These are phyloP conservation scores for Hylodesmum podocarpum DNA, from an alignment of 306 rosid genomes.

Conservation along the genomic window DNA sequence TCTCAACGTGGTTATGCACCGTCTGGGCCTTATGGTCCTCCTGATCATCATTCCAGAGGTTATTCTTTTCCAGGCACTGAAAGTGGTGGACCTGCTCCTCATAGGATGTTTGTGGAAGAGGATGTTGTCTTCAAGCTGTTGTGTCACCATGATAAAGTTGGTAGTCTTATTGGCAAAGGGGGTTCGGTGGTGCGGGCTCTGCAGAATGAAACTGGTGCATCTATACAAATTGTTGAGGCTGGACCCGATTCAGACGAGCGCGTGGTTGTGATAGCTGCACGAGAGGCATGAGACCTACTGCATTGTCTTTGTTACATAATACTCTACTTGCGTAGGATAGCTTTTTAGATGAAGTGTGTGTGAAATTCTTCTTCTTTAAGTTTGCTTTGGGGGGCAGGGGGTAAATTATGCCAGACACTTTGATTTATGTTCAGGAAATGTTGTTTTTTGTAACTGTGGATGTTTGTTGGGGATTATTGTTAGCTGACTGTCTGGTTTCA, in stretches of 20 bases:
- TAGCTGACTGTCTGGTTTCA: conserved; percentile 22
- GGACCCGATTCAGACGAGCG: conserved; percentile 78
- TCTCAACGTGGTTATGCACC: conserved; percentile 46
- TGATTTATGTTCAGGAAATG: conserved; percentile 2
- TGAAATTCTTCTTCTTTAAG: not conserved
- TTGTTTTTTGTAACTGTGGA: not conserved
- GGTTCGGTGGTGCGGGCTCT: conserved; percentile 70
- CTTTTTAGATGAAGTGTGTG: not conserved
- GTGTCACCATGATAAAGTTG: conserved; percentile 86
- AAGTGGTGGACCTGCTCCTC: conserved; percentile 50
- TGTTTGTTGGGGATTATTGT: conserved; percentile 17
- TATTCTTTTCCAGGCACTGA: conserved; percentile 64
- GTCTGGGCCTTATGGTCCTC: conserved; percentile 38
- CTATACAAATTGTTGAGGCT: conserved; percentile 73
- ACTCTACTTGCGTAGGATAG: conserved; percentile 1
- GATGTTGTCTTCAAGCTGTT: conserved; percentile 79
- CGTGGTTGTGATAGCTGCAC: conserved; percentile 73
- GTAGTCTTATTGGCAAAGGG: conserved; percentile 91
- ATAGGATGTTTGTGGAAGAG: conserved; percentile 66
- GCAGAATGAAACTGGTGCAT: conserved; percentile 88
- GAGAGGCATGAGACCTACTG: conserved; percentile 59
- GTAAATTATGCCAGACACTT: not conserved
- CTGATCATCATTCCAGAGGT: conserved; percentile 59
- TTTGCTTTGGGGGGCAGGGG: conserved; percentile 8
- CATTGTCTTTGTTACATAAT: conserved; percentile 13